Percentiles rank a stretch among this genome's conserved stretches.
phyloP scores from a whole-genome alignment of 2,329 filamentous ascomycete species.

The Pseudophaeomoniella oleicola region DNA sequence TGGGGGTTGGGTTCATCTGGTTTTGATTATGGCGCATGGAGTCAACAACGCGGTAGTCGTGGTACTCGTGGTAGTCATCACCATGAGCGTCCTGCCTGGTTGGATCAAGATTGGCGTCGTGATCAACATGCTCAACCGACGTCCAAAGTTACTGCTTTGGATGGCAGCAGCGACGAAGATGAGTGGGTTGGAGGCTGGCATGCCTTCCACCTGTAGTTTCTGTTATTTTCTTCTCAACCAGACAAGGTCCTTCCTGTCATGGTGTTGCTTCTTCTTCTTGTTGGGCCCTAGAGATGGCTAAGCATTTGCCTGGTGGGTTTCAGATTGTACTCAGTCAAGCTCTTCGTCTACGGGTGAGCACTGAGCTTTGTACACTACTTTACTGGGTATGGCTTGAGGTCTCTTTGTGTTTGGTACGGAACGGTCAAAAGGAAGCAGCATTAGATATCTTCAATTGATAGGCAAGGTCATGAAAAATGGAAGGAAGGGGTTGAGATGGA shows the following conservation, averaged over 20 bases:
- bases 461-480: neutral
- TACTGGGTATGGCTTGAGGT: neutral
- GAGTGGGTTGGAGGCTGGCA: slow-evolving; percentile 95
- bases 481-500: neutral
- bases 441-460: slow-evolving; percentile 1
- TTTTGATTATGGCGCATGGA: slow-evolving; percentile 19
- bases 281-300: neutral
- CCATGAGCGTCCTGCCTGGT: slow-evolving; percentile 20
- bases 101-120: slow-evolving; percentile 33
- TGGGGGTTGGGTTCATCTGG: slow-evolving; percentile 22
- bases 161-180: slow-evolving; percentile 48
- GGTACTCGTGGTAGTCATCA: slow-evolving; percentile 17
- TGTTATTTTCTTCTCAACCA: neutral
- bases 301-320: too few relatives aligned
- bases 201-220: slow-evolving; percentile 47
- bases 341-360: too few relatives aligned
- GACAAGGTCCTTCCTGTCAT: neutral
- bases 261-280: neutral
- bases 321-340: too few relatives aligned
- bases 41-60: slow-evolving; percentile 18
- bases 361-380: neutral
- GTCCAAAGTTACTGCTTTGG: slow-evolving; percentile 17
- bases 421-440: slow-evolving; percentile 1
- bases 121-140: slow-evolving; percentile 17
- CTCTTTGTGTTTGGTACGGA: neutral